Conservation (phyloP, 1,284 basidiomycete species). For the Fomitopsis schrenkii region DNA sequence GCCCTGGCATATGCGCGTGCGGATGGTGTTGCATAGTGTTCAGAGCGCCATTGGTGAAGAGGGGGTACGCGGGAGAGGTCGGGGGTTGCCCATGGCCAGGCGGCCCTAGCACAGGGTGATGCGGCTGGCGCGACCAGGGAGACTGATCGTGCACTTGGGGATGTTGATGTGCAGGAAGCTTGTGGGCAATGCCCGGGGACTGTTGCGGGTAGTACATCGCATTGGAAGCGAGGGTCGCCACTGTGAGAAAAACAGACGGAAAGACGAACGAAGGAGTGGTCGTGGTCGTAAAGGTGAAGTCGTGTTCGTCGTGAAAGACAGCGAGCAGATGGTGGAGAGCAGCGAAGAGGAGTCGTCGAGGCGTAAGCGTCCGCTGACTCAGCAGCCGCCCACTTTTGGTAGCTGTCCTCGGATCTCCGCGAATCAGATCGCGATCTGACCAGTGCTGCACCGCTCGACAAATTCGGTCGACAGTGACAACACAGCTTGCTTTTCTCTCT, state of each 20-base stretch:
- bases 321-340: constrained; percentile 21
- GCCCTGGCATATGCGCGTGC: constrained; percentile 38
- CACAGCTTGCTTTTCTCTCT: too few species aligned
- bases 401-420: not conserved
- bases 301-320: constrained; percentile 28
- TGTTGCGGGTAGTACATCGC: constrained; percentile 79
- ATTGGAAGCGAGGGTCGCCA: constrained; percentile 32
- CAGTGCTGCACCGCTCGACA: too few species aligned
- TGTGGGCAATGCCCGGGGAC: constrained; percentile 73
- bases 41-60: constrained; percentile 55
- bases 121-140: constrained; percentile 55
- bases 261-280: constrained; percentile 11
- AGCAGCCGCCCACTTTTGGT: not conserved
- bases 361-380: constrained; percentile 10
- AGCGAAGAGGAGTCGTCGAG: constrained; percentile 25
- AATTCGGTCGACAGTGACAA: too few species aligned
- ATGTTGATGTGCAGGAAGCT: constrained; percentile 52
- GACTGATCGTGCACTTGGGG: constrained; percentile 53
- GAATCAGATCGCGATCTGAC: not conserved
- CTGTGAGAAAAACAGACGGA: constrained; percentile 13
- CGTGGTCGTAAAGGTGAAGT: constrained; percentile 14
- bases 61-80: constrained; percentile 63
- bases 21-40: constrained; percentile 55
- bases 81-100: constrained; percentile 57
- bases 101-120: constrained; percentile 58